Percentiles rank a stretch among this genome's conserved stretches.
These are phyloP conservation scores for Helicostylum pulchrum DNA, from an alignment of 192 early-diverging fungal species.

Conservation along the genomic window DNA sequence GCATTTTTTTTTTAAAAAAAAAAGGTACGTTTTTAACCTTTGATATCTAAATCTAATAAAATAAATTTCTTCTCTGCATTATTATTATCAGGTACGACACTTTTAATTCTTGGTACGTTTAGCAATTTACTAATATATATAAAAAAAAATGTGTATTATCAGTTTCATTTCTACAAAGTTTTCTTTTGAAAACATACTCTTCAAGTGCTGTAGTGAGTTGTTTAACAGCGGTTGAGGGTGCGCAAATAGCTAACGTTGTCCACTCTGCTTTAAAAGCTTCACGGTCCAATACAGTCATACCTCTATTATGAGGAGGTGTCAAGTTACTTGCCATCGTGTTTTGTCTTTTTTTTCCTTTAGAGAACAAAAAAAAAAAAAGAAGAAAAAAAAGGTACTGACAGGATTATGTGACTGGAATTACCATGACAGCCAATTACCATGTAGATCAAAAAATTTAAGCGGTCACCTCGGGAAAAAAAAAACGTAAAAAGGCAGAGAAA, in stretches of 20 bases:
- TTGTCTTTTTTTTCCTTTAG: not conserved
- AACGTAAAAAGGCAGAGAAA: too few relatives aligned
- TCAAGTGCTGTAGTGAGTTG: not conserved
- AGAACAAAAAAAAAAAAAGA: too few relatives aligned
- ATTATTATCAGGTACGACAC: slow-evolving; percentile 17
- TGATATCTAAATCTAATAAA: slow-evolving; percentile 44
- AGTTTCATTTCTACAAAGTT: not conserved
- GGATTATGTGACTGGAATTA: too few relatives aligned
- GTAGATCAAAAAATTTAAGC: too few relatives aligned
- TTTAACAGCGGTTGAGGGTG: slow-evolving; percentile 1
- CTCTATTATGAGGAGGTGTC: slow-evolving; percentile 9
- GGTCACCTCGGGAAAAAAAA: too few relatives aligned
- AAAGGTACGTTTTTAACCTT: slow-evolving; percentile 15
- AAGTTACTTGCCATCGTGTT: not conserved
- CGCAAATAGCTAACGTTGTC: not conserved
- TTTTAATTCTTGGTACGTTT: not conserved
- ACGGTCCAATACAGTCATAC: slow-evolving; percentile 13
- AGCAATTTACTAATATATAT: slow-evolving; percentile 2
- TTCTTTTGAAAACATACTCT: slow-evolving; percentile 3
- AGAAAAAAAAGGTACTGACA: too few relatives aligned
- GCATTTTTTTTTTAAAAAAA: not conserved
- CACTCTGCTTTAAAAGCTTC: slow-evolving; percentile 4
- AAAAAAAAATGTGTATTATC: not conserved
- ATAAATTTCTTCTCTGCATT: slow-evolving; percentile 43
- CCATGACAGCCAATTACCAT: too few relatives aligned